phyloP scores from a whole-genome alignment of 345 rosid species.

The Anacardium occidentale region DNA sequence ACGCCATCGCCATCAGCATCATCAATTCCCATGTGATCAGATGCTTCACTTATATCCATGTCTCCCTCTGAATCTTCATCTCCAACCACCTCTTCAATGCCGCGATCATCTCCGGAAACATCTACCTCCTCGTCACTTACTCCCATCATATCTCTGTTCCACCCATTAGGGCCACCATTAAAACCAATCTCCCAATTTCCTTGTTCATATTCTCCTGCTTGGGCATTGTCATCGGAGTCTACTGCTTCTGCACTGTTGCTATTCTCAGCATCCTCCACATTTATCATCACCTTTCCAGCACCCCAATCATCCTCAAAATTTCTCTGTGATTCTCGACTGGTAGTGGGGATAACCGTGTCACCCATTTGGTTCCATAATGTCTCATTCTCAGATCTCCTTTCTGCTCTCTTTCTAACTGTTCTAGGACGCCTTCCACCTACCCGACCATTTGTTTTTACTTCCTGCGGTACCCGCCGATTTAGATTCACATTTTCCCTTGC shows the following conservation, averaged over 20 bases:
- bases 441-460: conserved; percentile 40
- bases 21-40: conserved; percentile 38
- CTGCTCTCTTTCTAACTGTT: conserved; percentile 81
- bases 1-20: conserved; percentile 33
- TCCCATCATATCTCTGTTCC: conserved; percentile 49
- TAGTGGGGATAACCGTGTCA: conserved; percentile 24
- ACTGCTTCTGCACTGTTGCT: conserved; percentile 60
- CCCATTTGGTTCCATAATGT: conserved; percentile 21
- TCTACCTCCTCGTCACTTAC: conserved; percentile 63
- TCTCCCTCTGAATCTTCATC: conserved; percentile 49
- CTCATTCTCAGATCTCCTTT: conserved; percentile 37
- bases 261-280: conserved; percentile 49
- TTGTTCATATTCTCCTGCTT: conserved; percentile 46
- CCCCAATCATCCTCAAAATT: conserved; percentile 44
- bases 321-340: conserved; percentile 12
- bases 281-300: conserved; percentile 33
- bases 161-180: conserved; percentile 38
- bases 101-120: conserved; percentile 38
- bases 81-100: conserved; percentile 25
- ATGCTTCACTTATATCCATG: conserved; percentile 51
- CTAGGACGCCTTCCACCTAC: conserved; percentile 68
- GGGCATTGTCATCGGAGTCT: conserved; percentile 65
- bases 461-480: conserved; percentile 45
- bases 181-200: conserved; percentile 56
- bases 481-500: conserved; percentile 36